Percentiles rank a stretch among this genome's conserved stretches.
Conservation (phyloP, 2,329 filamentous ascomycete genomes). For the Aspergillus costaricaensis region DNA sequence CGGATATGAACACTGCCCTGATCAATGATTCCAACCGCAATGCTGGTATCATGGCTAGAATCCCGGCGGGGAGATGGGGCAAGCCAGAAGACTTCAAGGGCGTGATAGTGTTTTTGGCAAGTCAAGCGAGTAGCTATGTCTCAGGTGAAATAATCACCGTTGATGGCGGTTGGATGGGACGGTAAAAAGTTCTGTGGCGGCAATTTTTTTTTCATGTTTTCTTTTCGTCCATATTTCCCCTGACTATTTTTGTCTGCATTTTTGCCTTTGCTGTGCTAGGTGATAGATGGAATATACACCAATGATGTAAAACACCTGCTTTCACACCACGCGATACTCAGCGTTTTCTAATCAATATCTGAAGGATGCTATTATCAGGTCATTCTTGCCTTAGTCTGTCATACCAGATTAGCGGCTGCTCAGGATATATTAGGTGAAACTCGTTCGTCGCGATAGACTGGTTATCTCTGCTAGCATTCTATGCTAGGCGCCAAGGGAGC, state of each 20-base stretch:
- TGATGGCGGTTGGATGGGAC: conserved; percentile 91
- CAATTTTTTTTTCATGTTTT: neutral
- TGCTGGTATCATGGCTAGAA: conserved; percentile 72
- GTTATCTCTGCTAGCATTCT: neutral
- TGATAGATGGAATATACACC: neutral
- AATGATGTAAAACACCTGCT: neutral
- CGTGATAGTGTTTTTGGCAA: conserved; percentile 73
- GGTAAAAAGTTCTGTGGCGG: conserved; percentile 49
- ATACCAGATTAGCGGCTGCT: conserved; percentile 8
- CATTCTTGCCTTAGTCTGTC: conserved; percentile 11
- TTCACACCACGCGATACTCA: neutral
- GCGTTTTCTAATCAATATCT: neutral
- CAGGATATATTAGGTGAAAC: conserved; percentile 1
- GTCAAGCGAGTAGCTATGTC: conserved; percentile 73
- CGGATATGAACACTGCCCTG: conserved; percentile 86
- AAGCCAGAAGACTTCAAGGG: conserved; percentile 84
- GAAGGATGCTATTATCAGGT: conserved; percentile 9
- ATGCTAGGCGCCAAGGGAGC: neutral
- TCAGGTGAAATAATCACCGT: conserved; percentile 79
- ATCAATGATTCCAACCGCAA: conserved; percentile 69
- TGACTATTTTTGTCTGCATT: neutral
- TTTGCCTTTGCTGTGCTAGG: neutral
- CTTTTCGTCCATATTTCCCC: neutral
- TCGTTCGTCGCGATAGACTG: neutral
- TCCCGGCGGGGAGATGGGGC: conserved; percentile 83